Evolutionary conservation across 768 basidiomycete species (phyloP), one percentile per base, ranked within the genome.

Genomic region (Leccinum aurantiacum): DNA sequence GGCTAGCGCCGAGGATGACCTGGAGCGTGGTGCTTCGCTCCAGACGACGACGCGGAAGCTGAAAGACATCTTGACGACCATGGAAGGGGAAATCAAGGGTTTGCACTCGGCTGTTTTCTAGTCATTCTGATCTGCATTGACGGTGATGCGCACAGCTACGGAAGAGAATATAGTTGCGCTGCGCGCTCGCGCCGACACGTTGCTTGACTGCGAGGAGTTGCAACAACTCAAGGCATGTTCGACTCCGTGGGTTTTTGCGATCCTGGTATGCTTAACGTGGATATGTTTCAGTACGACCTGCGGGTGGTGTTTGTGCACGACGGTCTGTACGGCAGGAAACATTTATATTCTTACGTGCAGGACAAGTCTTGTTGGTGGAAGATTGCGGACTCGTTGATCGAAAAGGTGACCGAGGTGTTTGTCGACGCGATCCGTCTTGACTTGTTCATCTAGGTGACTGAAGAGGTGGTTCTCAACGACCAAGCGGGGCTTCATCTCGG

Each of bases 221-320:
- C 85, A 87, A 65, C 74, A 82, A 53, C 78, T 82, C 66, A 81
- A 80, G 63, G 90, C 84, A 60, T 35, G 81, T 75, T 41, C 10
- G 29, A 22, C 13, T 24, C 22, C 27, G 5, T 53, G 9, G 22
- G 11, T 11, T 22, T 59, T 38, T 6, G 53, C 53, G 33, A 44
- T 19, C 14, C 17, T 22, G 22, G 24, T 15, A 19, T 6, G 22
- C 47, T 59, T 13, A 38, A 22, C 22, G 22, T 22, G 22, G 22
- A 22, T 10, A 31, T 31, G 6, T 31, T n/a, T 11, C 46, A 93
- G 90, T 94, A 93, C 66, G 90, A 92, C 63, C 82, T 94, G 24
- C 87, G 90, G 3, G 87, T 82, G 8, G 91, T 92, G 5, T 78
- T 93, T 41, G 78, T 91, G 50, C 89, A 92, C 64, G 90, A 89